phyloP scores from a whole-genome alignment of 1,284 basidiomycete species.

The Retiboletus flavoniger region DNA sequence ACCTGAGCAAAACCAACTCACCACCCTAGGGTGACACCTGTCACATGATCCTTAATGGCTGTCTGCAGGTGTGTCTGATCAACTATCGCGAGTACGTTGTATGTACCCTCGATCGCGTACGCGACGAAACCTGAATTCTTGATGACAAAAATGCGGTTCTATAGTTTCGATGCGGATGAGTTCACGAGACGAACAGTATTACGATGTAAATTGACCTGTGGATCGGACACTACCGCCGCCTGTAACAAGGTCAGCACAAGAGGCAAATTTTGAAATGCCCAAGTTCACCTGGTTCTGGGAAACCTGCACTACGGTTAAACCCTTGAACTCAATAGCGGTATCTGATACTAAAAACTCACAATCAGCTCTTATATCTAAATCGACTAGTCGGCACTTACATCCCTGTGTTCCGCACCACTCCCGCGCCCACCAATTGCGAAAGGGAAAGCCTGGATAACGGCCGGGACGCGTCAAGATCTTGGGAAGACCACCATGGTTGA shows the following conservation, averaged over 20 bases:
- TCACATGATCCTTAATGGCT: slow-evolving; percentile 59
- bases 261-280: neutral
- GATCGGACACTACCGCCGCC: slow-evolving; percentile 75
- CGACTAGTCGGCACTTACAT: slow-evolving; percentile 42
- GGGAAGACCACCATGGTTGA: slow-evolving; percentile 76
- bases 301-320: slow-evolving; percentile 76
- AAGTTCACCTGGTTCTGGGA: slow-evolving; percentile 62
- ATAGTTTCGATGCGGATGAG: slow-evolving; percentile 1
- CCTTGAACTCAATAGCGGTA: slow-evolving; percentile 73
- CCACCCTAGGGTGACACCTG: slow-evolving; percentile 58
- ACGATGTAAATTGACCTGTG: slow-evolving; percentile 42
- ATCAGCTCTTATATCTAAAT: neutral
- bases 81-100: slow-evolving; percentile 72
- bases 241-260: slow-evolving; percentile 27
- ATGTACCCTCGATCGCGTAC: slow-evolving; percentile 70
- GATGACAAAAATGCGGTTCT: slow-evolving; percentile 77
- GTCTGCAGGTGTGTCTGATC: slow-evolving; percentile 75
- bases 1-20: slow-evolving; percentile 18
- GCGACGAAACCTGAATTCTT: slow-evolving; percentile 77
- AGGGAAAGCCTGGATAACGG: slow-evolving; percentile 70
- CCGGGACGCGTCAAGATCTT: slow-evolving; percentile 70
- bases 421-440: slow-evolving; percentile 81
- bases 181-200: neutral
- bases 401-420: slow-evolving; percentile 65
- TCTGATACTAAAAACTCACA: slow-evolving; percentile 56